phyloP scores from a whole-genome alignment of 1,284 basidiomycete genomes.

The Cutaneotrichosporon dermatis region DNA sequence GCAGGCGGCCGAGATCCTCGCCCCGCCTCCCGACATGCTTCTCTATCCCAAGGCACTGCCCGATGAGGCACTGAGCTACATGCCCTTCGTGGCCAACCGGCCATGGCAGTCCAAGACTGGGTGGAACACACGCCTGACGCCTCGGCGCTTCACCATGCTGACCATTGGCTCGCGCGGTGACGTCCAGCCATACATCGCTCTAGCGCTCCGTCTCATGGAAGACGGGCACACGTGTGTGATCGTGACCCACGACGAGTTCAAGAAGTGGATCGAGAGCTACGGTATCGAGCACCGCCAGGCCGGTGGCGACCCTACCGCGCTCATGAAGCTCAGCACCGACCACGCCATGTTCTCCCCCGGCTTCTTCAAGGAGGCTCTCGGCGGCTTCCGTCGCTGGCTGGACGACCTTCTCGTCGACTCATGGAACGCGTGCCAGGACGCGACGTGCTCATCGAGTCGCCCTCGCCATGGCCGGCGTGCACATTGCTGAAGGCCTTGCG shows the following conservation, averaged over 20 bases:
- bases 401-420: conserved; percentile 90
- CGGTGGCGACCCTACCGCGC: conserved; percentile 92
- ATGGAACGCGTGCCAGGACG: conserved; percentile 91
- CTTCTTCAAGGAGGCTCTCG: conserved; percentile 70
- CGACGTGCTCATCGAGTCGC: conserved; percentile 89
- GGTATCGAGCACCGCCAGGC: conserved; percentile 65
- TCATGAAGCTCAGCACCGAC: conserved; percentile 69
- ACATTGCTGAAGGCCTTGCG: conserved; percentile 87
- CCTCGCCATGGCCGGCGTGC: conserved; percentile 97
- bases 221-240: conserved; percentile 54
- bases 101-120: conserved; percentile 15
- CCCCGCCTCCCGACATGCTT: conserved; percentile 28
- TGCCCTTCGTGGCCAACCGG: conserved; percentile 47
- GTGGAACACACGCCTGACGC: conserved; percentile 23
- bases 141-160: conserved; percentile 45
- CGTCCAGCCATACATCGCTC: conserved; percentile 92
- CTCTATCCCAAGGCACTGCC: conserved; percentile 23
- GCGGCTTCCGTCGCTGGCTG: conserved; percentile 88
- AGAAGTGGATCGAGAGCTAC: conserved; percentile 87
- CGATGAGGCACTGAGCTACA: conserved; percentile 37
- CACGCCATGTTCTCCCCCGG: conserved; percentile 76
- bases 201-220: conserved; percentile 64
- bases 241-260: conserved; percentile 79
- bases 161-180: conserved; percentile 75
- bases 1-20: conserved; percentile 36